Base-by-base conservation (phyloP, 129 eudicot species). In the Silybum marianum region DNA sequence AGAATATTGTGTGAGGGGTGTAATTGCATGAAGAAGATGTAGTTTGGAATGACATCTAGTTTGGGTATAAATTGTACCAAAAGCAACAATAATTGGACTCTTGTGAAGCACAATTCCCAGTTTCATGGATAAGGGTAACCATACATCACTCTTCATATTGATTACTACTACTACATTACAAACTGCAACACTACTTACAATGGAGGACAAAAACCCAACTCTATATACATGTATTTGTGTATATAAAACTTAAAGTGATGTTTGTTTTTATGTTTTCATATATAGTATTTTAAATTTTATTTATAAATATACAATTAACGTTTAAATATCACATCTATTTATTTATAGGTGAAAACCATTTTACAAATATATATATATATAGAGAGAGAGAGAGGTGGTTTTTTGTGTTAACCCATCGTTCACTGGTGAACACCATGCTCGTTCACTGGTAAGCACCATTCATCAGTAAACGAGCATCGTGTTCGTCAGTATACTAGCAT, bases 41-140 rank as follows among this genome's bases (percentile, higher is more conserved):
- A 19, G 76, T 71, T 80, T 83, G 82, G 22, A 76, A 62, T 77
- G 82, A 72, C 82, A 83, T 71, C 62, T 71, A 71, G 58, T 42
- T 77, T 72, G 75, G 78, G 81, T 39, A 72, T 83, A 77, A 65
- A 82, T 72, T 83, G 74, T 83, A 77, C 79, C 69, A 83, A 40
- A 83, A 77, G 86, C 58, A 72, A 77, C 86, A 83, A 83, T 77
- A 58, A 83, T 83, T 83, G 82, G 86, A 40, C 40, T 39, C 82
- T 83, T 77, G 67, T 26, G 82, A 26, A 71, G 67, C 69, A 77
- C 78, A 83, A 83, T 71, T 40, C 63, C 78, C 78, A 22, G 9
- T 32, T 77, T 83, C 69, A 42, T 83, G 82, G 82, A 60, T 77
- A 67, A 77, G 77, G 71, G 68, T 28, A 74, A 24, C 81, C 48